Evolutionary conservation across 116 monocot species (phyloP), one percentile per base, ranked within the genome.

Genomic region (Papilionanthe hybrid): DNA sequence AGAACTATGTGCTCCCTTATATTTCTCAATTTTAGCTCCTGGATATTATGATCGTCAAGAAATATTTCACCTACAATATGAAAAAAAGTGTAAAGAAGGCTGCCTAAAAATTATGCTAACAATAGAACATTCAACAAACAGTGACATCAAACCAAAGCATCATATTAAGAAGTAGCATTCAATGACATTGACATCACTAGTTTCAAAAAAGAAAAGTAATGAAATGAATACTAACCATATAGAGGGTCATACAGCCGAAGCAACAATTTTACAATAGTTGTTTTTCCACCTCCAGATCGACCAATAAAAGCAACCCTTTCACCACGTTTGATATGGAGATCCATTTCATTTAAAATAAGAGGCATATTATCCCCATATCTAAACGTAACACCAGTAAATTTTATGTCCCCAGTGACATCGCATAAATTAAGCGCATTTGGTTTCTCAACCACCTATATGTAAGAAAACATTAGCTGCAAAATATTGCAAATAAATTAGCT

Each of bases 201-300:
- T 45, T 6, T 17, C 10, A 60, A 9, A 67, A 30, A 67, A 67
- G 9, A 76, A 13, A 76, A 53, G 9, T 53, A 53, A 67, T 9
- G 58, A 43, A 30, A 4, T 3, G 43, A 28, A 72, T 42, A 75
- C 82, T 83, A 9, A 93, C 96, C 96, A 83, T 72, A 86, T 49
- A 78, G 84, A 83, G 93, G 93, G 77, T 90, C 87, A 86, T 96
- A 96, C 8, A 96, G 84, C 19, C 90, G 90, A 76, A 92, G 96
- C 41, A 96, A 86, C 44, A 96, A 78, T 78, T 96, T 96, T 65
- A 80, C 77, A 5, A 96, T 86, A 57, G 87, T 93, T 60, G 93
- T 86, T 77, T 96, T 93, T 42, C 96, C 96, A 27, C 92, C 91
- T 75, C 96, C 96, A 85, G 96, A 96, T 78, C 88, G 93, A n/a